phyloP scores from a whole-genome alignment of 768 basidiomycete genomes.

The Lactarius tabidus region DNA sequence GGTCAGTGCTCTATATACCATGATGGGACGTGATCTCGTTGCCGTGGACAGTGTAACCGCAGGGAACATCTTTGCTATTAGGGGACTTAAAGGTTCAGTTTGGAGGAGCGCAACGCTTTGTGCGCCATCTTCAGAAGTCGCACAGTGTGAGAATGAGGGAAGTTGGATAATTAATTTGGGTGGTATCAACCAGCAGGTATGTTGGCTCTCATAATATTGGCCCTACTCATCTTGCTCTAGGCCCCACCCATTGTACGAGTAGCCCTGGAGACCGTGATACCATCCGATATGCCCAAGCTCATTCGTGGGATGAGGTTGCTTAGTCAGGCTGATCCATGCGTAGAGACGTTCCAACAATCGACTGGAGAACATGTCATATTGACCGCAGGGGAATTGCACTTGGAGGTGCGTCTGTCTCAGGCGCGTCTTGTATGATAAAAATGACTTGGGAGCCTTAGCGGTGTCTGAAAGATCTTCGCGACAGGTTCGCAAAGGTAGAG shows the following conservation, averaged over 20 bases:
- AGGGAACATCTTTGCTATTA: constrained; percentile 93
- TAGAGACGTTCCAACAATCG: constrained; percentile 94
- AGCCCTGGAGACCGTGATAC: constrained; percentile 80
- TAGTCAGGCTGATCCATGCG: constrained; percentile 94
- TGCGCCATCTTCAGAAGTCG: constrained; percentile 48
- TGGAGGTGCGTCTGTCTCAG: constrained; percentile 59
- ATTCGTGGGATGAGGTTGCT: constrained; percentile 83
- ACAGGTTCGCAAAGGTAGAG: constrained; percentile 89
- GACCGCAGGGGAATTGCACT: constrained; percentile 91
- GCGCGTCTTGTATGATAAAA: background rate
- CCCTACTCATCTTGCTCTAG: constrained; percentile 37
- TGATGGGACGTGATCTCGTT: constrained; percentile 98
- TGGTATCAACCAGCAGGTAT: constrained; percentile 59
- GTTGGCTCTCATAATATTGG: constrained; percentile 24
- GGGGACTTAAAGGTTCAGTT: constrained; percentile 84
- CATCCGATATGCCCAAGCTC: constrained; percentile 85
- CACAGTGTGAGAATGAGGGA: constrained; percentile 37
- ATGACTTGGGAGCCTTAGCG: constrained; percentile 46
- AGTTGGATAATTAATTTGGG: constrained; percentile 79
- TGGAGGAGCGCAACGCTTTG: constrained; percentile 90
- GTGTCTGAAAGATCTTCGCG: constrained; percentile 93
- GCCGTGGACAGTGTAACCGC: constrained; percentile 78
- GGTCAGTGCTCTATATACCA: constrained; percentile 82
- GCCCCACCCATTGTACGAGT: constrained; percentile 90
- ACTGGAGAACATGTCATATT: constrained; percentile 97